These are phyloP conservation scores for Neurospora sp. DNA, from an alignment of 495 filamentous ascomycete genomes.

Conservation along the genomic window DNA sequence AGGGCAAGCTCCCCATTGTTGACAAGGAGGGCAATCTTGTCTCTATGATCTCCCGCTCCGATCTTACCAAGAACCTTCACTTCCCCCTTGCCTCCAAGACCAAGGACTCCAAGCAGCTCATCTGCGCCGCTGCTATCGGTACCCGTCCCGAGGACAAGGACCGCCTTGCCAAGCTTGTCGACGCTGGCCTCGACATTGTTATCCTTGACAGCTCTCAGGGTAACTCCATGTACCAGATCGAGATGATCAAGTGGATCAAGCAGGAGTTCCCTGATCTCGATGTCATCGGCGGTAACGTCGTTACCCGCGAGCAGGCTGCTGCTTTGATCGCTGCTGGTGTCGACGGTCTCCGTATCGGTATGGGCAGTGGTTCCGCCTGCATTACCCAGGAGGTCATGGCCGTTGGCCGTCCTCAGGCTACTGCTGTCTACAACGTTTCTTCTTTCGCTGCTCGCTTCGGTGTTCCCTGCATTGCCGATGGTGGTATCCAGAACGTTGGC, in stretches of 20 bases:
- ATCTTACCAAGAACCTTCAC: slow-evolving; percentile 97
- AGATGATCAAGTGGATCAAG: slow-evolving; percentile 96
- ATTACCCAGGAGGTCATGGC: slow-evolving; percentile 99
- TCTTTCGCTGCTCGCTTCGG: slow-evolving; percentile 86
- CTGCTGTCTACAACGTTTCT: slow-evolving; percentile 80
- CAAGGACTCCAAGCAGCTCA: slow-evolving; percentile 93
- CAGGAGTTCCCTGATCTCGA: slow-evolving; percentile 72
- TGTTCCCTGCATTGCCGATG: slow-evolving; percentile 95
- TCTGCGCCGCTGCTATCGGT: slow-evolving; percentile 89
- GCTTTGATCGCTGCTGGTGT: slow-evolving; percentile 85
- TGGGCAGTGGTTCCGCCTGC: slow-evolving; percentile 96
- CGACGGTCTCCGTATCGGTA: slow-evolving; percentile 95
- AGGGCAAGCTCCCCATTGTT: slow-evolving; percentile 96
- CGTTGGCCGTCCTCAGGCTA: slow-evolving; percentile 89
- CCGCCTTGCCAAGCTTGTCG: slow-evolving; percentile 77
- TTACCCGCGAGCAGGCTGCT: slow-evolving; percentile 91
- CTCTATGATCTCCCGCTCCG: slow-evolving; percentile 90
- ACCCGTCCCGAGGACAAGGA: slow-evolving; percentile 86
- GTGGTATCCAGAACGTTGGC: slow-evolving; percentile 95
- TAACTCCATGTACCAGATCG: slow-evolving; percentile 92
- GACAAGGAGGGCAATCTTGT: slow-evolving; percentile 79
- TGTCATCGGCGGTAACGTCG: slow-evolving; percentile 96
- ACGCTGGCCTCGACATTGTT: slow-evolving; percentile 92
- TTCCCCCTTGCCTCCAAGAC: slow-evolving; percentile 96
- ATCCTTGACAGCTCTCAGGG: slow-evolving; percentile 93